A percentile compares a stretch with the other conserved stretches of the same genome.
phyloP scores from a whole-genome alignment of 768 basidiomycete species.

The Lactarius akahatsu region DNA sequence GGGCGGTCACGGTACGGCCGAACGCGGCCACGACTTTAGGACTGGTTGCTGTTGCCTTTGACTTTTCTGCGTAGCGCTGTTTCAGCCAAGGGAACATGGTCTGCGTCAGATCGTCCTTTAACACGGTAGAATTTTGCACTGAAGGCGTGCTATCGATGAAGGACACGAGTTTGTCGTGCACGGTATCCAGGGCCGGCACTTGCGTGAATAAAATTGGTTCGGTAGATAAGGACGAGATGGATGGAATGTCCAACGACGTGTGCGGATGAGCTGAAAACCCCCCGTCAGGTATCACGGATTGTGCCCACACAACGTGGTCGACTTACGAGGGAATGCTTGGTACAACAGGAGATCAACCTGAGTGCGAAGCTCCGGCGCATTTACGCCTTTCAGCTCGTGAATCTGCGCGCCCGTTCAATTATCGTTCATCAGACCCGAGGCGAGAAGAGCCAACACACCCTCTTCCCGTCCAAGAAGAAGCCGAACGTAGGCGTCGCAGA shows the following conservation, averaged over 20 bases:
- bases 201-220: slow-evolving; percentile 76
- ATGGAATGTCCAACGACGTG: slow-evolving; percentile 54
- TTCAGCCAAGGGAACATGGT: slow-evolving; percentile 66
- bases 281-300: background rate
- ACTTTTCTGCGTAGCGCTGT: slow-evolving; percentile 45
- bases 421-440: background rate
- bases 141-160: slow-evolving; percentile 56
- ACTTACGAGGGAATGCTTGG: slow-evolving; percentile 78
- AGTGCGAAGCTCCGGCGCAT: slow-evolving; percentile 64
- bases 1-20: slow-evolving; percentile 41
- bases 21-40: slow-evolving; percentile 36
- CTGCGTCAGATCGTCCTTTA: slow-evolving; percentile 50
- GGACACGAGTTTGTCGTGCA: slow-evolving; percentile 56
- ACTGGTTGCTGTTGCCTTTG: slow-evolving; percentile 25
- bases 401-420: slow-evolving; percentile 41
- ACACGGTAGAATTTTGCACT: slow-evolving; percentile 36
- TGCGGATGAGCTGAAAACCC: slow-evolving; percentile 69
- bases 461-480: slow-evolving; percentile 77
- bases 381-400: slow-evolving; percentile 69
- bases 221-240: slow-evolving; percentile 60
- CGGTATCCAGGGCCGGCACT: slow-evolving; percentile 64
- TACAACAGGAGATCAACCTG: slow-evolving; percentile 75
- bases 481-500: slow-evolving; percentile 85
- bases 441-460: slow-evolving; percentile 44
- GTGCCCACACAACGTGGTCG: background rate